phyloP scores from a whole-genome alignment of 139 green algal genomes.

The Edaphochlamys debaryana region DNA sequence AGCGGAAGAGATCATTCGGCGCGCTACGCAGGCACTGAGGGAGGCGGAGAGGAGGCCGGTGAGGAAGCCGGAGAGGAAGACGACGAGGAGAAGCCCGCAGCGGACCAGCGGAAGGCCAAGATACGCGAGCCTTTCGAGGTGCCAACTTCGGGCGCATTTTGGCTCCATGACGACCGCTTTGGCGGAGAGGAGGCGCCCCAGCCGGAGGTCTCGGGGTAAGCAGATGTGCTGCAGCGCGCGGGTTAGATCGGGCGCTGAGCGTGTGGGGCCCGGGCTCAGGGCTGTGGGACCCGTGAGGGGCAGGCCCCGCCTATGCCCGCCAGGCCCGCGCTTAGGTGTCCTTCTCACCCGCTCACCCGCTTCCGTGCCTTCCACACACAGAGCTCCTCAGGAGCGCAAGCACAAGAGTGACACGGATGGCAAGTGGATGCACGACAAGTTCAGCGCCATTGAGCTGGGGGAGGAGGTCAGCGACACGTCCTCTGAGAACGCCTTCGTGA shows the following conservation, averaged over 20 bases:
- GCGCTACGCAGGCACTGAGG: background rate
- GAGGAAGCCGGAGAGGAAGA: background rate
- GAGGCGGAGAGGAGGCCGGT: background rate
- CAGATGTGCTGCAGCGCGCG: background rate
- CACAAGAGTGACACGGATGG: constrained; percentile 28
- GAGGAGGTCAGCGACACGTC: background rate
- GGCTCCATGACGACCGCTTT: constrained; percentile 68
- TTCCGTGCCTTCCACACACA: too few relatives aligned
- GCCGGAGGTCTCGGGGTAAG: constrained; percentile 16
- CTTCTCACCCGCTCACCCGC: too few relatives aligned
- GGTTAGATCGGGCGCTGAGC: too few relatives aligned
- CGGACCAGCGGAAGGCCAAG: constrained; percentile 37
- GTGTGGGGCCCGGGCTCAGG: too few relatives aligned
- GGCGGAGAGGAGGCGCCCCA: constrained; percentile 27
- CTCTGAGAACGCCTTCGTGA: constrained; percentile 13
- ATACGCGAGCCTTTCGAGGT: constrained; percentile 64
- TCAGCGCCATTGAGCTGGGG: constrained; percentile 44
- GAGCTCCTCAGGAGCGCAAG: constrained; percentile 32
- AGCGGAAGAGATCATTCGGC: background rate
- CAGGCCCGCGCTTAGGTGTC: background rate
- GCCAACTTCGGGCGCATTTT: constrained; percentile 58
- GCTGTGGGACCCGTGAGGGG: too few relatives aligned
- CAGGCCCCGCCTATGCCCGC: background rate
- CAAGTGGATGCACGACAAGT: constrained; percentile 61
- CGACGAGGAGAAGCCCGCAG: background rate